These are phyloP conservation scores for Pyrenophora seminiperda DNA, from an alignment of 2,329 filamentous ascomycete genomes.

Conservation along the genomic window DNA sequence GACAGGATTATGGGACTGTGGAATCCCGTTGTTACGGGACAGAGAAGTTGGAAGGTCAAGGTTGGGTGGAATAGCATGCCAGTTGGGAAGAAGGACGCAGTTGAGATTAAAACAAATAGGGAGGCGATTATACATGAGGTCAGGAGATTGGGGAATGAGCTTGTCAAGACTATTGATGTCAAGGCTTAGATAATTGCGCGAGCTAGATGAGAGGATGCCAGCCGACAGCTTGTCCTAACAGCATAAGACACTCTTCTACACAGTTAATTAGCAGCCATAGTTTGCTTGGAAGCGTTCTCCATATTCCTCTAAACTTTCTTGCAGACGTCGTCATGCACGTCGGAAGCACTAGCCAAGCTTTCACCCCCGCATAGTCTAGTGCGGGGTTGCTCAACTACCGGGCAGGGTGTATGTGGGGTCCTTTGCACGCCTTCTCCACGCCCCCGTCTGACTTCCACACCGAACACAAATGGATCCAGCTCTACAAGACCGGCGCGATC, in stretches of 20 bases:
- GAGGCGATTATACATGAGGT: conserved; percentile 74
- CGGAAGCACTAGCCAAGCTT: neutral
- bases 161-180: conserved; percentile 58
- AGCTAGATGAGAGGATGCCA: neutral
- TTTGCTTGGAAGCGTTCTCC: no score
- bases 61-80: conserved; percentile 71
- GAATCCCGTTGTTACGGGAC: conserved; percentile 60
- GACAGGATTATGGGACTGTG: conserved; percentile 68
- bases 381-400: conserved; percentile 8
- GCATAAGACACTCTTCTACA: no score
- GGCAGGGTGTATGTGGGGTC: conserved; percentile 18
- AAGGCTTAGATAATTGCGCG: conserved; percentile 8
- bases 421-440: conserved; percentile 2
- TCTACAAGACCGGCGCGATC: conserved; percentile 1
- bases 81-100: conserved; percentile 35
- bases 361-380: conserved; percentile 19
- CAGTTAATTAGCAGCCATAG: no score
- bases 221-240: no score
- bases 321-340: neutral
- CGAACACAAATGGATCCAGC: neutral
- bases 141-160: conserved; percentile 61
- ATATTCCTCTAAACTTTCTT: neutral
- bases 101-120: conserved; percentile 67
- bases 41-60: conserved; percentile 71
- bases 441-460: neutral